Percentiles rank a stretch among this genome's conserved stretches.
These are phyloP conservation scores for Alloascoidea hylecoeti DNA, from an alignment of 805 yeast species.

Conservation along the genomic window DNA sequence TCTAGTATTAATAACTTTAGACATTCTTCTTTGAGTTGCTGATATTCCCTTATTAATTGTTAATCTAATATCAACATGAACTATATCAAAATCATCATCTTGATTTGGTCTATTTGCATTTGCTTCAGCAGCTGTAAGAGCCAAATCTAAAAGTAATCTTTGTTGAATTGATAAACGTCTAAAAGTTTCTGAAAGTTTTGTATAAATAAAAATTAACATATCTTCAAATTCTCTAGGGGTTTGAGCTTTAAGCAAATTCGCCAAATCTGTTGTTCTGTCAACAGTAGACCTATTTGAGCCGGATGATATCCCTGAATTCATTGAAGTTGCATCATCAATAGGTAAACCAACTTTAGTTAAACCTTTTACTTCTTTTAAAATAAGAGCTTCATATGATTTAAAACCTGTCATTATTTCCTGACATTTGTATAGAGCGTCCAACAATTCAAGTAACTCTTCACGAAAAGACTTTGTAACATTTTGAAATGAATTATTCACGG, in stretches of 20 bases:
- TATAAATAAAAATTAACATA: conserved; percentile 47
- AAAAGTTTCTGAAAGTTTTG: conserved; percentile 56
- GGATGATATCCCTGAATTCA: conserved; percentile 12
- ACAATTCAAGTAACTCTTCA: conserved; percentile 25
- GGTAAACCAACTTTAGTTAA: conserved; percentile 60
- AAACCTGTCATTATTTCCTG: conserved; percentile 51
- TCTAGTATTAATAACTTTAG: conserved; percentile 65
- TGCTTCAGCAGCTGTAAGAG: conserved; percentile 29
- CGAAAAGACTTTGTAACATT: conserved; percentile 26
- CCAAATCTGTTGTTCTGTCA: conserved; percentile 24
- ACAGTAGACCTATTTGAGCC: conserved; percentile 12
- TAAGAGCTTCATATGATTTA: conserved; percentile 47
- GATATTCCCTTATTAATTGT: conserved; percentile 43
- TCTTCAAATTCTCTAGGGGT: conserved; percentile 63
- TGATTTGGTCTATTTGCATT: conserved; percentile 11
- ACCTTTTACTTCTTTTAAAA: conserved; percentile 57
- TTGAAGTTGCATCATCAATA: conserved; percentile 20
- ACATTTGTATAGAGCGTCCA: conserved; percentile 45
- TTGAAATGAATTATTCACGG: conserved; percentile 22
- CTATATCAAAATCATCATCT: conserved; percentile 17
- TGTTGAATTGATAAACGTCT: conserved; percentile 68
- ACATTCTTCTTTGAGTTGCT: conserved; percentile 60
- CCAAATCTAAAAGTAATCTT: conserved; percentile 59
- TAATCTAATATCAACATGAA: conserved; percentile 1
- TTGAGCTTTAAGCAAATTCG: conserved; percentile 42